Percentiles rank a stretch among this genome's conserved stretches.
phyloP scores from a whole-genome alignment of 371 early-diverging fungal genomes.

The Haplosporangium sp. region DNA sequence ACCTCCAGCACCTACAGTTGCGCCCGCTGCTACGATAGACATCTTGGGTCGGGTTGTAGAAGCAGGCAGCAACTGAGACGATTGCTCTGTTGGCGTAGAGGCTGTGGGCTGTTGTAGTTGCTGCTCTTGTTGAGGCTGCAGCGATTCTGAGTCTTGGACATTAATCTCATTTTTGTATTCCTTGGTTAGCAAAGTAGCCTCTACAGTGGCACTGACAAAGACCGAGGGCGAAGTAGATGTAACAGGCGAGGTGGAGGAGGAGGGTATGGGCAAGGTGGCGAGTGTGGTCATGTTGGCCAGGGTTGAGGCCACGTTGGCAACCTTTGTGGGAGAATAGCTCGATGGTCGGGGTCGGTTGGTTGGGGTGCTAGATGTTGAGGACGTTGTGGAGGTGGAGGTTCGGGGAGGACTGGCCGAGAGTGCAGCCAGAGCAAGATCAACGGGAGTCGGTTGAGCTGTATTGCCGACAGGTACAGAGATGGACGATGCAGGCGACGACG shows the following conservation, averaged over 20 bases:
- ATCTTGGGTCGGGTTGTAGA: constrained; percentile 4
- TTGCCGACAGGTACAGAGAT: constrained; percentile 11
- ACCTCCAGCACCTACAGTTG: constrained; percentile 38
- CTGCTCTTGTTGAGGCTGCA: constrained; percentile 8
- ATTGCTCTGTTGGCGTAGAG: background rate
- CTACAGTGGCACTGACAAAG: background rate
- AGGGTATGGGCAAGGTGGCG: constrained; percentile 37
- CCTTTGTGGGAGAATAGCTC: constrained; percentile 49
- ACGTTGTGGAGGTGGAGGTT: constrained; percentile 31
- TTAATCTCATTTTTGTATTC: no score
- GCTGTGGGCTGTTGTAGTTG: constrained; percentile 10
- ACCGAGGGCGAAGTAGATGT: constrained; percentile 4
- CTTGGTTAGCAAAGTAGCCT: no score
- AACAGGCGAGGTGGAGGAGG: constrained; percentile 10
- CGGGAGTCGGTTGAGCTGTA: constrained; percentile 11
- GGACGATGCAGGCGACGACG: constrained; percentile 37
- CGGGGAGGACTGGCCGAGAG: constrained; percentile 21
- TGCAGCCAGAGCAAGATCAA: constrained; percentile 25
- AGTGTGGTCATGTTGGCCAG: constrained; percentile 45
- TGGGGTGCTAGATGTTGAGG: constrained; percentile 12
- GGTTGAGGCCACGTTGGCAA: constrained; percentile 36
- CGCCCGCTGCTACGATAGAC: constrained; percentile 6
- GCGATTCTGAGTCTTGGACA: background rate
- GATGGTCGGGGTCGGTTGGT: constrained; percentile 35
- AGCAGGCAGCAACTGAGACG: constrained; percentile 1